Evolutionary conservation across 352 stramenopile species (phyloP), one percentile per base, ranked within the genome.

Genomic region (Phytophthora ramorum): DNA sequence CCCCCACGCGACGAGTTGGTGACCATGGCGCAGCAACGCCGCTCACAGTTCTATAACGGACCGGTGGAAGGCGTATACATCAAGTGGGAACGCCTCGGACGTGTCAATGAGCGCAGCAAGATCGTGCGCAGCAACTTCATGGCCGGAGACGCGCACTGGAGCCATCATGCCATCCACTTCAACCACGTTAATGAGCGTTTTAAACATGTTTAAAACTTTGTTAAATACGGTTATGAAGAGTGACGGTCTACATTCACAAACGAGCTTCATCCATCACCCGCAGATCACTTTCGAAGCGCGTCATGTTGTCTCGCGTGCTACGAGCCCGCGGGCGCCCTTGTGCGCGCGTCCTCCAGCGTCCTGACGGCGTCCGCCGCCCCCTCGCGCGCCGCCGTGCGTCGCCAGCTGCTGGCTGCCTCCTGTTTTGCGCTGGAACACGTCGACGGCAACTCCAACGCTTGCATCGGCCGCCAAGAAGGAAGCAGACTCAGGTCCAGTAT

Each of bases 51-150:
- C 20, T 85, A 83, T 56, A 71, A 85, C 54, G 76, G 79, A 2
- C 69, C 66, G 24, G 43, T 85, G 14, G 82, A 89, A 48, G 79
- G 82, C 12, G 24, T 89, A 5, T 87, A 87, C 56, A 46, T 89
- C 48, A 91, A 85, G 30, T 91, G 79, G 79, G 79, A 89, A 41
- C 45, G 56, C 4, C 56, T 63, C 6, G 76, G 73, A 9, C 54
- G 50, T 28, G 75, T 92, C 34, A 69, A 69, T 40, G 77, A 87
- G 26, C 75, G 81, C 22, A 74, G 71, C 34, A 92, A 92, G 58
- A 63, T 92, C 52, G 82, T 91, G 26, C 81, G 84, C 19, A 75
- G 66, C 14, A 74, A 92, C 71, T 92, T 92, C 53, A 66, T 92
- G 17, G 59, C 58, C 3, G 84, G 84, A 8, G 86, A 87, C 60